Percentiles rank a stretch among this genome's conserved stretches.
Evolutionary conservation across 2,329 filamentous ascomycete genomes (phyloP).

Genomic region (Alternaria ethzedia): DNA sequence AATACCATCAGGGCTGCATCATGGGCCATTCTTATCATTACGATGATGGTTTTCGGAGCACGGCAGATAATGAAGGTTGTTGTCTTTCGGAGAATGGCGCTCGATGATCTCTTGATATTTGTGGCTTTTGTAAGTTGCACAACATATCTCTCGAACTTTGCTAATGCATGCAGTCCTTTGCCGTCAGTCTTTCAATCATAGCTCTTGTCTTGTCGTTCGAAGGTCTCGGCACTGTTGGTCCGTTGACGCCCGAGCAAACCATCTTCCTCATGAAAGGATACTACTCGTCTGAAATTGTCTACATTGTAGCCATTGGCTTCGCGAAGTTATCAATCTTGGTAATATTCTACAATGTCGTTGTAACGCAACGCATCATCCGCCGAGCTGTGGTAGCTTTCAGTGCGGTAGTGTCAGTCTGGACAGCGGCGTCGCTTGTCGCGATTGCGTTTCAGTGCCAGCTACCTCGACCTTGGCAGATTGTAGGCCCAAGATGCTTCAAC

Average conservation of each 20-base stretch:
- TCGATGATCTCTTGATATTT: conserved; percentile 42
- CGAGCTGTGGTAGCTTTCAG: conserved; percentile 27
- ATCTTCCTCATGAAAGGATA: conserved; percentile 37
- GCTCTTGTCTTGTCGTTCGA: conserved; percentile 32
- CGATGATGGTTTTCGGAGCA: conserved; percentile 31
- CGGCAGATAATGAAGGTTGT: conserved; percentile 36
- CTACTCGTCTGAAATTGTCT: conserved; percentile 45
- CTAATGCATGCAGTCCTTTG: conserved; percentile 32
- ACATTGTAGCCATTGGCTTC: conserved; percentile 37
- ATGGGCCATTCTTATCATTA: conserved; percentile 32
- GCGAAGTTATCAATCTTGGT: conserved; percentile 40
- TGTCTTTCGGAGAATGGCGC: conserved; percentile 27
- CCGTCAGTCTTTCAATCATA: conserved; percentile 35
- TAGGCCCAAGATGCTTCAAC: conserved; percentile 37
- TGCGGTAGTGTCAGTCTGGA: conserved; percentile 37
- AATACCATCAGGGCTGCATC: conserved; percentile 31
- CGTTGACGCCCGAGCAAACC: conserved; percentile 24
- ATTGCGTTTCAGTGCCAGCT: conserved; percentile 41
- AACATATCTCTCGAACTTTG: neutral
- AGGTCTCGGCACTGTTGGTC: conserved; percentile 26
- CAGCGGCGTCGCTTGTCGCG: conserved; percentile 28
- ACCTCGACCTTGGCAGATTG: conserved; percentile 38
- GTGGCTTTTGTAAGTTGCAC: conserved; percentile 34
- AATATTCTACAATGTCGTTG: conserved; percentile 33
- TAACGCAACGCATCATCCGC: conserved; percentile 25